These are phyloP conservation scores for Leptosphaerulina australis DNA, from an alignment of 2,329 filamentous ascomycete species.

Conservation along the genomic window DNA sequence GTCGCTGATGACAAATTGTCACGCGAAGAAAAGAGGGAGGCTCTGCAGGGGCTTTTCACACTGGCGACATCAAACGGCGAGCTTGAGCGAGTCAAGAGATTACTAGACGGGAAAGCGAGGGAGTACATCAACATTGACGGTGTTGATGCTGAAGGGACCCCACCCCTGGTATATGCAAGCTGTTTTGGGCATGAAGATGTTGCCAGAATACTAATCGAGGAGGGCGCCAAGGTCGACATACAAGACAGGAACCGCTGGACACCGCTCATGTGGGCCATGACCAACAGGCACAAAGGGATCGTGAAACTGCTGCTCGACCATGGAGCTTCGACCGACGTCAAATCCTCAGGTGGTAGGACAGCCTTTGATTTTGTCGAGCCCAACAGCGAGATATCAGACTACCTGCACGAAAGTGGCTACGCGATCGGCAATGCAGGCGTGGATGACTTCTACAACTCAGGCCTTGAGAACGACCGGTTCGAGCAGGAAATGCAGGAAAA, in stretches of 20 bases:
- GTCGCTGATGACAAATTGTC: constrained; percentile 75
- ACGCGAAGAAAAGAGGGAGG: constrained; percentile 76
- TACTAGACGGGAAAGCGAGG: constrained; percentile 76
- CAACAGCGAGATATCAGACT: constrained; percentile 95
- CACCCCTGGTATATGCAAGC: constrained; percentile 95
- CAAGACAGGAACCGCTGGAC: constrained; percentile 98
- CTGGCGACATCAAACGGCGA: constrained; percentile 98
- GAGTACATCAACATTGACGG: constrained; percentile 82
- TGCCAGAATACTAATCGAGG: constrained; percentile 80
- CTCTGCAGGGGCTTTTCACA: constrained; percentile 85
- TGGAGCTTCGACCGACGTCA: constrained; percentile 92
- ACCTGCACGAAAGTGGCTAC: constrained; percentile 93
- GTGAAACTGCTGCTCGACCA: constrained; percentile 91
- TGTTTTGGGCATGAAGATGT: constrained; percentile 96
- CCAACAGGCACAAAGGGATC: constrained; percentile 94
- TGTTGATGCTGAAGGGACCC: constrained; percentile 91
- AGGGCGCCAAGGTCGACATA: constrained; percentile 86
- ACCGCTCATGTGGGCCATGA: constrained; percentile 99
- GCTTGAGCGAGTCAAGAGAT: constrained; percentile 75
- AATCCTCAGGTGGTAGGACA: constrained; percentile 90
- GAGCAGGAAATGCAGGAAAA: constrained; percentile 98
- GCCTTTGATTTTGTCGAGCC: constrained; percentile 95
- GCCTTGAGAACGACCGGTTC: constrained; percentile 89
- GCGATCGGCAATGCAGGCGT: constrained; percentile 80
- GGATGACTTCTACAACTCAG: constrained; percentile 93